Conservation (phyloP, 352 stramenopile species). For the Phytophthora macrochlamydospora region DNA sequence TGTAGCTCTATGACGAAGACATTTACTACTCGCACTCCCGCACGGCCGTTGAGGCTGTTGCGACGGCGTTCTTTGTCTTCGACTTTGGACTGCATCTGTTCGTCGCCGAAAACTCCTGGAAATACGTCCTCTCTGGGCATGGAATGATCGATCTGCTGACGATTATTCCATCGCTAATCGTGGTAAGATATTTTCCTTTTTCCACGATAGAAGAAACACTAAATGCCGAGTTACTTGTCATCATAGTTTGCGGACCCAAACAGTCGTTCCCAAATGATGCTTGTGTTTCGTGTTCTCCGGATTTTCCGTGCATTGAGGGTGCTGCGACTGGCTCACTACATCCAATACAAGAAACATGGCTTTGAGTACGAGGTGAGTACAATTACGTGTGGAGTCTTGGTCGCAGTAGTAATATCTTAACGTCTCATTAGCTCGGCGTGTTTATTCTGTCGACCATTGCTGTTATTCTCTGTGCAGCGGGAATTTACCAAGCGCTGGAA, state of each 20-base stretch:
- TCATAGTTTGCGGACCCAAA: slow-evolving; percentile 50
- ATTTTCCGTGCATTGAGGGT: slow-evolving; percentile 75
- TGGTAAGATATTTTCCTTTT: slow-evolving; percentile 31
- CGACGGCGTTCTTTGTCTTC: slow-evolving; percentile 67
- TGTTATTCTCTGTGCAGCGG: slow-evolving; percentile 66
- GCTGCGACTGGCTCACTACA: slow-evolving; percentile 58
- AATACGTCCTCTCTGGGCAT: slow-evolving; percentile 56
- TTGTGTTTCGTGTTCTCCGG: slow-evolving; percentile 67
- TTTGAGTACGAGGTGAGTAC: slow-evolving; percentile 76
- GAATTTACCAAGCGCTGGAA: slow-evolving; percentile 71
- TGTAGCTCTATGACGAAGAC: slow-evolving; percentile 48
- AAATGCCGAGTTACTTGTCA: not conserved
- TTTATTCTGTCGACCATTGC: slow-evolving; percentile 72
- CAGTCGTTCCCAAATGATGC: slow-evolving; percentile 56
- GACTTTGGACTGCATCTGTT: slow-evolving; percentile 72
- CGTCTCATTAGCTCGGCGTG: slow-evolving; percentile 45
- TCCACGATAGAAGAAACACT: too few relatives aligned
- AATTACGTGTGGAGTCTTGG: not conserved
- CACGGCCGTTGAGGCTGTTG: slow-evolving; percentile 41
- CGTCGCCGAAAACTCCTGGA: slow-evolving; percentile 36
- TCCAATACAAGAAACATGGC: slow-evolving; percentile 65
- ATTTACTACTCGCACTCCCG: slow-evolving; percentile 24
- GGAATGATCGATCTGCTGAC: slow-evolving; percentile 76
- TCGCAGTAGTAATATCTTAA: too few relatives aligned
- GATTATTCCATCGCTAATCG: slow-evolving; percentile 65